Percentiles rank a stretch among this genome's conserved stretches.
Evolutionary conservation across 2,329 filamentous ascomycete genomes (phyloP).

Genomic region (Paradendryphiella salina): DNA sequence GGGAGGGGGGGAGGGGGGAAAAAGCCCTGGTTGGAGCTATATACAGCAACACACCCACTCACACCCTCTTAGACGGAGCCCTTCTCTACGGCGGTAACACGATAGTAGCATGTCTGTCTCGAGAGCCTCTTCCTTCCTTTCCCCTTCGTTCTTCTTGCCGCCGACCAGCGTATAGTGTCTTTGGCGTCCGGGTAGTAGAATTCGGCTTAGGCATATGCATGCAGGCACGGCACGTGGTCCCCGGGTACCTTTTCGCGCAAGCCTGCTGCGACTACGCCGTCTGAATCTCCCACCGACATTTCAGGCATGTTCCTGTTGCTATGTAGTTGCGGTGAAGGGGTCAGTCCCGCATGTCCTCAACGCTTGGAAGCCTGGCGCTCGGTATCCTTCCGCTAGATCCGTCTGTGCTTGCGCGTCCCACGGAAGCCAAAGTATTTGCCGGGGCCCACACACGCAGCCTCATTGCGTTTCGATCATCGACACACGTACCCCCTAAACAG

Average conservation of each 20-base stretch:
- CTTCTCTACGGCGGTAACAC: no score
- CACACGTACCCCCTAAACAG: conserved; percentile 10
- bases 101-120: conserved; percentile 1
- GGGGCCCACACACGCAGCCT: conserved; percentile 35
- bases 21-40: conserved; percentile 1
- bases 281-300: conserved; percentile 13
- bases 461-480: conserved; percentile 29
- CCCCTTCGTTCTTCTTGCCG: neutral
- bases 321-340: conserved; percentile 11
- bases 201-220: neutral
- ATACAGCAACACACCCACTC: neutral
- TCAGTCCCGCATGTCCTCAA: conserved; percentile 7
- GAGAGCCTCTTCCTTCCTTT: neutral
- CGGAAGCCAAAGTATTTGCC: conserved; percentile 32
- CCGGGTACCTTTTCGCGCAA: neutral
- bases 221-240: neutral
- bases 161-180: neutral
- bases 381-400: conserved; percentile 41
- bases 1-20: neutral
- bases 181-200: neutral
- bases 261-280: neutral
- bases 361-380: conserved; percentile 11
- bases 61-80: neutral
- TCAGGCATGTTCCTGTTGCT: conserved; percentile 1
- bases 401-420: conserved; percentile 40